Conservation (phyloP, 495 filamentous ascomycete species). For the Pseudotulostoma volvatum region DNA sequence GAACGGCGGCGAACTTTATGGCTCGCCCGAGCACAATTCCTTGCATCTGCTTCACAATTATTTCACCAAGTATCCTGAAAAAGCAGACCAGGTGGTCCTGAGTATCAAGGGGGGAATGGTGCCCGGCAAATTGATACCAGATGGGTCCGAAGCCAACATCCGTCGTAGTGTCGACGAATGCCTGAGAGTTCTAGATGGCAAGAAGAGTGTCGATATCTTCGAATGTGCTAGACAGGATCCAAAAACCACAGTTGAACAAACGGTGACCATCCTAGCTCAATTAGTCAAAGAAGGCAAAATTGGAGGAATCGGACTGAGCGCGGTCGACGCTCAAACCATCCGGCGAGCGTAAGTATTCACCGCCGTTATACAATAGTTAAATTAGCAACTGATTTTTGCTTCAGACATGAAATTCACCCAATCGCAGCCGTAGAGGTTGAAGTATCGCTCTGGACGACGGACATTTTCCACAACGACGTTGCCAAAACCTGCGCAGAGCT, state of each 20-base stretch:
- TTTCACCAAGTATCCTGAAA: slow-evolving; percentile 42
- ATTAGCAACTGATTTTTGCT: slow-evolving; percentile 6
- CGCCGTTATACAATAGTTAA: neutral
- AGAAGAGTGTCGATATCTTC: slow-evolving; percentile 72
- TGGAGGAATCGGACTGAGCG: slow-evolving; percentile 58
- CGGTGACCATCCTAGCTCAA: slow-evolving; percentile 38
- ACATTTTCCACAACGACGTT: slow-evolving; percentile 60
- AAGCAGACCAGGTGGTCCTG: slow-evolving; percentile 41
- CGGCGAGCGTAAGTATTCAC: slow-evolving; percentile 36
- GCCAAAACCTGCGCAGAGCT: slow-evolving; percentile 54
- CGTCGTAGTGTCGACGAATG: slow-evolving; percentile 51
- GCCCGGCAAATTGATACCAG: slow-evolving; percentile 19
- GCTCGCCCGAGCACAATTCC: slow-evolving; percentile 49
- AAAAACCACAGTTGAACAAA: slow-evolving; percentile 41
- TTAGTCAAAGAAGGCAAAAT: slow-evolving; percentile 63
- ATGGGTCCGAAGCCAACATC: slow-evolving; percentile 46
- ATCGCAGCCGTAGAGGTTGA: slow-evolving; percentile 69
- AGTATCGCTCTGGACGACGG: slow-evolving; percentile 50
- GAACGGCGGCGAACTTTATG: slow-evolving; percentile 75
- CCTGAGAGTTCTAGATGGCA: slow-evolving; percentile 40
- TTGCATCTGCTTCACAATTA: slow-evolving; percentile 41
- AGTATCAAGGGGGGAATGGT: slow-evolving; percentile 42
- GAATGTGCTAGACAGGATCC: slow-evolving; percentile 59
- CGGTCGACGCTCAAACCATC: slow-evolving; percentile 59
- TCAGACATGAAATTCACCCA: slow-evolving; percentile 42